Conservation (phyloP, 768 basidiomycete species). For the Lactarius tabidus region DNA sequence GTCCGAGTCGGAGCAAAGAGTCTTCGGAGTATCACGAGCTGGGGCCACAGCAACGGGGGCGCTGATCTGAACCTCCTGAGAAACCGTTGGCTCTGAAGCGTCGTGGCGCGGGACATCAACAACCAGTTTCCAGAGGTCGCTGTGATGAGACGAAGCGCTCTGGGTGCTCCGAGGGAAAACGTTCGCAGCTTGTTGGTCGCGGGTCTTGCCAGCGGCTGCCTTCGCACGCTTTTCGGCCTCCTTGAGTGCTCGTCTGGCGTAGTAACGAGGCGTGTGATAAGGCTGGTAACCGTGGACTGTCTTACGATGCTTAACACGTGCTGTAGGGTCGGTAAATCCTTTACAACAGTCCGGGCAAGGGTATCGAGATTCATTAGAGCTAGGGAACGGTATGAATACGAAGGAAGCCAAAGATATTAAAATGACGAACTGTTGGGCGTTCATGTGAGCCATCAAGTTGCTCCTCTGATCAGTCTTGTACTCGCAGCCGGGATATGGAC, state of each 20-base stretch:
- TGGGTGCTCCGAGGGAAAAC: background rate
- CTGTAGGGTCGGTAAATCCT: background rate
- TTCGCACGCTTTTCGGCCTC: background rate
- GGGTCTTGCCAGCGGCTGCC: background rate
- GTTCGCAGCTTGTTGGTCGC: background rate
- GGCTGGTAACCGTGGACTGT: constrained; percentile 1
- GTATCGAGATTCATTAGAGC: background rate
- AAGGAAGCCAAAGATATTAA: background rate
- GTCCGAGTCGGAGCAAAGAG: background rate
- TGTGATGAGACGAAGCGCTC: background rate
- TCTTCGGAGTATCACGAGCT: background rate
- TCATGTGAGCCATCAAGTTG: constrained; percentile 7
- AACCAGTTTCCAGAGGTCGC: constrained; percentile 3
- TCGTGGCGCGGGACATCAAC: background rate
- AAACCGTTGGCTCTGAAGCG: background rate
- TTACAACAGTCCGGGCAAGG: constrained; percentile 3
- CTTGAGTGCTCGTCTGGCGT: background rate
- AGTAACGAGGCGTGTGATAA: constrained; percentile 4
- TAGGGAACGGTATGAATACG: background rate
- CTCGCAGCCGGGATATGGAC: background rate
- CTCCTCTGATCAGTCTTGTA: constrained; percentile 6
- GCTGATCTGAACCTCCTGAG: background rate
- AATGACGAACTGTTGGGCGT: constrained; percentile 12
- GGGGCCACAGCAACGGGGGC: background rate
- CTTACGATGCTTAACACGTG: constrained; percentile 12